These are phyloP conservation scores for Hygrocybe coccinea DNA, from an alignment of 768 basidiomycete species.

Conservation along the genomic window DNA sequence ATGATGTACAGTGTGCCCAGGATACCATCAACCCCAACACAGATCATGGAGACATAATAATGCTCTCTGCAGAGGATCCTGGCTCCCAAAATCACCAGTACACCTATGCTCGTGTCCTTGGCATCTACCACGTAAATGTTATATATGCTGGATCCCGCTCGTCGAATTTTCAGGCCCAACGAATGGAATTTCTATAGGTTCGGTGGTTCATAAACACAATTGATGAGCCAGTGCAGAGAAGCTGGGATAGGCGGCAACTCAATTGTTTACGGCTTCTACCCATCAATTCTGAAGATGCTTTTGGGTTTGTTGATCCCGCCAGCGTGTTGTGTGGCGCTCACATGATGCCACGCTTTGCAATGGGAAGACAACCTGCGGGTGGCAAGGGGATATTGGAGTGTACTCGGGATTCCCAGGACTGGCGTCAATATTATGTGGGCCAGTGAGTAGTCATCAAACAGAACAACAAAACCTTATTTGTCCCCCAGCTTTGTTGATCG, in stretches of 20 bases:
- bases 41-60: slow-evolving; percentile 18
- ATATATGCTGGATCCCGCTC: slow-evolving; percentile 3
- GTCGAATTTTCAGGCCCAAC: background rate
- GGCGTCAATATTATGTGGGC: slow-evolving; percentile 30
- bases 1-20: slow-evolving; percentile 22
- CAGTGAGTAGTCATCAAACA: slow-evolving; percentile 26
- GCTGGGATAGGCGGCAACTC: slow-evolving; percentile 5
- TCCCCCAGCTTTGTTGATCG: slow-evolving; percentile 16
- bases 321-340: slow-evolving; percentile 28
- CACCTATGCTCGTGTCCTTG: slow-evolving; percentile 14
- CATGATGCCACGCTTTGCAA: slow-evolving; percentile 30
- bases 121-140: slow-evolving; percentile 26
- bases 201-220: slow-evolving; percentile 25
- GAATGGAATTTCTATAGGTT: slow-evolving; percentile 33
- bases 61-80: slow-evolving; percentile 11
- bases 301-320: slow-evolving; percentile 35
- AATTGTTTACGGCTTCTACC: slow-evolving; percentile 21
- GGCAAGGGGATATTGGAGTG: background rate
- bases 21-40: slow-evolving; percentile 17
- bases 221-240: slow-evolving; percentile 1
- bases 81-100: slow-evolving; percentile 15
- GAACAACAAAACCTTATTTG: background rate
- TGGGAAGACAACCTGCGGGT: slow-evolving; percentile 6
- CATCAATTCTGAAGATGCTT: slow-evolving; percentile 16
- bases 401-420: slow-evolving; percentile 1